Conservation (phyloP, 257 asterid genomes). For the Jacaranda mimosifolia region DNA sequence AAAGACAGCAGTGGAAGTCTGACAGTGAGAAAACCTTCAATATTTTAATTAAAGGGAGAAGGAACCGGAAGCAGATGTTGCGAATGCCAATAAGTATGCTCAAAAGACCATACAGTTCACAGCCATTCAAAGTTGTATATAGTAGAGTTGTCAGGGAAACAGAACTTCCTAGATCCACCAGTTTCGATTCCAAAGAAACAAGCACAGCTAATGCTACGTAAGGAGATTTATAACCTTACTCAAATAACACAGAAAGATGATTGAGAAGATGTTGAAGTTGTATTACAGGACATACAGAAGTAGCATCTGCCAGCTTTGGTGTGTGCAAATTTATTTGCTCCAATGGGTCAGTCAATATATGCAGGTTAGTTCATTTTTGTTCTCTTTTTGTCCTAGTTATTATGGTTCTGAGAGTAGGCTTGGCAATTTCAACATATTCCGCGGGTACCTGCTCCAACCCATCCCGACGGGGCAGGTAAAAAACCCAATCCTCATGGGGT, state of each 20-base stretch:
- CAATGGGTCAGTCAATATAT: slow-evolving; percentile 38
- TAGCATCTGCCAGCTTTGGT: slow-evolving; percentile 42
- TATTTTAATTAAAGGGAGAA: slow-evolving; percentile 84
- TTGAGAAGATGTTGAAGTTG: slow-evolving; percentile 43
- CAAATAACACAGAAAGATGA: slow-evolving; percentile 40
- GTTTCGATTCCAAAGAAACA: slow-evolving; percentile 61
- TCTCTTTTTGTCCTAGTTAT: background rate
- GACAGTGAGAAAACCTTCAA: slow-evolving; percentile 78
- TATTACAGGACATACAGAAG: slow-evolving; percentile 36
- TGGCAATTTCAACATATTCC: no score
- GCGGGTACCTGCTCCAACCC: no score
- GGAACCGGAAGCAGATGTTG: slow-evolving; percentile 85
- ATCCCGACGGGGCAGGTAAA: no score
- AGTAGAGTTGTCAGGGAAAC: slow-evolving; percentile 89
- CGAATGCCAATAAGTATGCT: slow-evolving; percentile 96
- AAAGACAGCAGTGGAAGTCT: slow-evolving; percentile 50
- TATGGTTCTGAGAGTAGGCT: no score
- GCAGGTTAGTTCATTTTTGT: slow-evolving; percentile 58
- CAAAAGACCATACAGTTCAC: slow-evolving; percentile 83
- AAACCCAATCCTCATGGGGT: no score
- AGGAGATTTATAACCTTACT: slow-evolving; percentile 37
- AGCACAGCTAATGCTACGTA: slow-evolving; percentile 54
- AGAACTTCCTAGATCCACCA: slow-evolving; percentile 65
- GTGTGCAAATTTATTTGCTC: slow-evolving; percentile 40
- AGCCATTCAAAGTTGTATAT: slow-evolving; percentile 83